phyloP scores from a whole-genome alignment of 768 basidiomycete genomes.

The Podaxis carcinomalis region DNA sequence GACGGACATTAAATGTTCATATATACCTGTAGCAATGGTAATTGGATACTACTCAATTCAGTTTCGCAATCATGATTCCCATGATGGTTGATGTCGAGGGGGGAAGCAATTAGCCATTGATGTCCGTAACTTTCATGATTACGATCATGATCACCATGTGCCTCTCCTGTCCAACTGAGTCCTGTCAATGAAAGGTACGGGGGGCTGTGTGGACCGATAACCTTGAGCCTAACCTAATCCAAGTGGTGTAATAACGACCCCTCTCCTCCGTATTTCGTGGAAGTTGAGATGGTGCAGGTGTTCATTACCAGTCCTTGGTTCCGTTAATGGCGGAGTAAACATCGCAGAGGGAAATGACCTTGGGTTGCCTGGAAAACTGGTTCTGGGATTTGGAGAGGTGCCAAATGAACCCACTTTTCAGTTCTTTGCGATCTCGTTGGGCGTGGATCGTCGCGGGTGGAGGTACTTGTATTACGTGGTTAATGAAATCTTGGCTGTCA shows the following conservation, averaged over 20 bases:
- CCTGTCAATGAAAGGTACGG: not conserved
- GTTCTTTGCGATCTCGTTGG: not conserved
- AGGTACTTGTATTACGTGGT: not conserved
- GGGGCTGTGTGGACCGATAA: not conserved
- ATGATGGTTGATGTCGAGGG: constrained; percentile 2
- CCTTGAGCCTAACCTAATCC: not conserved
- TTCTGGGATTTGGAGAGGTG: not conserved
- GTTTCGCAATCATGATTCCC: not conserved
- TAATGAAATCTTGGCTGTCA: not conserved
- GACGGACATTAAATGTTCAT: not conserved
- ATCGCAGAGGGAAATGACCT: not conserved
- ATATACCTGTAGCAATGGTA: not conserved
- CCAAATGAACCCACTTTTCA: not conserved
- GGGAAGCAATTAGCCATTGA: not conserved
- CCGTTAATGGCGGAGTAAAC: not conserved
- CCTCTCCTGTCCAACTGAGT: not conserved
- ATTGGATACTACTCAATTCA: not conserved
- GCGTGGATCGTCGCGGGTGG: not conserved
- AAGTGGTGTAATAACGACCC: not conserved
- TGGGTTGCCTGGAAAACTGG: not conserved
- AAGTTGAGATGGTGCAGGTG: not conserved
- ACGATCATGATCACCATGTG: not conserved
- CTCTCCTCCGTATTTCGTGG: not conserved
- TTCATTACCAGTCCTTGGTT: not conserved
- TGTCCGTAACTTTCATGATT: not conserved